Conservation (phyloP, 1,284 basidiomycete genomes). For the Boletellus deceptivus region DNA sequence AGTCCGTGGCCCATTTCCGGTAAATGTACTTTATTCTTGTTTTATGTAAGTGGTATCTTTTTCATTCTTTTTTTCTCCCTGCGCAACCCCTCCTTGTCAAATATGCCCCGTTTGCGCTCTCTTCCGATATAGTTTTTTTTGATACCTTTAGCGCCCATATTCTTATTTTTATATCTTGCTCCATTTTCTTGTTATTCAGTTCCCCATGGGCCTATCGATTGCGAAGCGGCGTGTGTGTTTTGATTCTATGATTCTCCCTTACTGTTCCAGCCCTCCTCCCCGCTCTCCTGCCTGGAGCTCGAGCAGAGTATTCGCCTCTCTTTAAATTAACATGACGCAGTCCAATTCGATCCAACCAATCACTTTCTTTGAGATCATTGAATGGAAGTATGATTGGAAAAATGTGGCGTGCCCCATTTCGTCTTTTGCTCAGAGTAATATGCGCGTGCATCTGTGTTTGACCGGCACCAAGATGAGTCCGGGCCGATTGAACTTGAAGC, state of each 20-base stretch:
- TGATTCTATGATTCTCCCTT: neutral
- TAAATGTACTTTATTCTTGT: constrained; percentile 20
- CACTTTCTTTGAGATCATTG: too few species aligned
- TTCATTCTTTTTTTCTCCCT: constrained; percentile 1
- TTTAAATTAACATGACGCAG: neutral
- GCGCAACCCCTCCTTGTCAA: neutral
- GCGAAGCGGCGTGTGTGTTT: neutral
- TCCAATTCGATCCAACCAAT: neutral
- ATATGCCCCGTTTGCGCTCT: constrained; percentile 20
- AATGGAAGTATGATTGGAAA: too few species aligned
- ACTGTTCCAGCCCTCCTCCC: neutral
- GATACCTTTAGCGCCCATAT: neutral
- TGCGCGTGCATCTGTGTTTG: too few species aligned
- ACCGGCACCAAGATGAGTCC: too few species aligned
- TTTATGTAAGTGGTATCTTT: too few species aligned
- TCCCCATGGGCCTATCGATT: neutral
- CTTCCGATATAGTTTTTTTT: neutral
- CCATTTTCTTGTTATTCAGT: neutral
- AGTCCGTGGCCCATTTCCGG: constrained; percentile 1
- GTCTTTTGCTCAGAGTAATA: too few species aligned
- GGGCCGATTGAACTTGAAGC: too few species aligned
- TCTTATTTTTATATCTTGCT: neutral
- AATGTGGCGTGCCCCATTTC: too few species aligned
- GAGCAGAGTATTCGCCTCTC: constrained; percentile 18
- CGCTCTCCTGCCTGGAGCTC: constrained; percentile 16